Conservation (phyloP, 768 basidiomycete genomes). For the Mycena sanguinolenta region DNA sequence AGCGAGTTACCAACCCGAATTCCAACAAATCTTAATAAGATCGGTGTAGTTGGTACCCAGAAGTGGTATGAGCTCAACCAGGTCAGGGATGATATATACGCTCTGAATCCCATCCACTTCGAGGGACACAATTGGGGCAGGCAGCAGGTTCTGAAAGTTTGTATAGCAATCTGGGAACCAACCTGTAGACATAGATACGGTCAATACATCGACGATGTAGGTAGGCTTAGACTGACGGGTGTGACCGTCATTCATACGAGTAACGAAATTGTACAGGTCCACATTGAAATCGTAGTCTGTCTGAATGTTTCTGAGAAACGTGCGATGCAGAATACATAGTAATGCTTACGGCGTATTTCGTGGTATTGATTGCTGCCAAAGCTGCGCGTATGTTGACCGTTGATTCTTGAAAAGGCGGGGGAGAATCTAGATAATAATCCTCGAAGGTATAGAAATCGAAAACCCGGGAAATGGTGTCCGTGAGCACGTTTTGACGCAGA, state of each 20-base stretch:
- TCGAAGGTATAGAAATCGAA: slow-evolving; percentile 71
- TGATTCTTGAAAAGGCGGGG: slow-evolving; percentile 68
- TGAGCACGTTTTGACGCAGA: slow-evolving; percentile 66
- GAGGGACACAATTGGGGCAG: slow-evolving; percentile 67
- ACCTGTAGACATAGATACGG: slow-evolving; percentile 49
- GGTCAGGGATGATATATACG: slow-evolving; percentile 68
- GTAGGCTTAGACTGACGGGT: slow-evolving; percentile 54
- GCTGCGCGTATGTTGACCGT: slow-evolving; percentile 67
- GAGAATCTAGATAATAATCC: slow-evolving; percentile 63
- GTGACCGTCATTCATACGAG: slow-evolving; percentile 74
- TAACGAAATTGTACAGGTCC: slow-evolving; percentile 68
- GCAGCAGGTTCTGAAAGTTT: slow-evolving; percentile 66
- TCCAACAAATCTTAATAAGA: slow-evolving; percentile 67
- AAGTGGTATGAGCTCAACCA: slow-evolving; percentile 62
- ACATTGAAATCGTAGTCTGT: slow-evolving; percentile 77
- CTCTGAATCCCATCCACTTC: slow-evolving; percentile 61
- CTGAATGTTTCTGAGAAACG: slow-evolving; percentile 45
- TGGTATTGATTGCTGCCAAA: slow-evolving; percentile 61
- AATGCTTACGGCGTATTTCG: slow-evolving; percentile 58
- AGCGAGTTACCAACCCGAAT: too few relatives aligned
- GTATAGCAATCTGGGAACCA: slow-evolving; percentile 72
- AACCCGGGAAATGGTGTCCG: slow-evolving; percentile 56
- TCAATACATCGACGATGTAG: neutral
- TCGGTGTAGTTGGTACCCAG: slow-evolving; percentile 63
- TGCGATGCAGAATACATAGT: neutral